Evolutionary conservation across 495 filamentous ascomycete genomes (phyloP), one percentile per base, ranked within the genome.

Genomic region (Neurospora sublineolata): DNA sequence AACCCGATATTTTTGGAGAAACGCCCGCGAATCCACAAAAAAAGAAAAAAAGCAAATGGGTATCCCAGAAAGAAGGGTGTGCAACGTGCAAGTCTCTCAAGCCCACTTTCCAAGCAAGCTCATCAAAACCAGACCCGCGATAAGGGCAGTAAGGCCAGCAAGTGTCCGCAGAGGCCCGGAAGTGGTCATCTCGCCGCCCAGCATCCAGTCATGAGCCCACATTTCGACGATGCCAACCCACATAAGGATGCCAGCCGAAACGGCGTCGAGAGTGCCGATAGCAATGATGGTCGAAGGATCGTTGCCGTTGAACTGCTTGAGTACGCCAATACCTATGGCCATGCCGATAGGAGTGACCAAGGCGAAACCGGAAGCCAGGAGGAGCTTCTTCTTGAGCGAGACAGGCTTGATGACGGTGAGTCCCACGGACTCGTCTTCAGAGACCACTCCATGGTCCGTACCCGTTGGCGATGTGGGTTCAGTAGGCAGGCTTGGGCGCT

Each of bases 161-260:
- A 68, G 42, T 0, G 78, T 81, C 11, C 72, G 41, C 3, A 76
- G 11, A 11, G 76, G 73, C 11, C 77, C 46, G 3, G 76, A 70
- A 5, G 68, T 68, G 39, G 74, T 73, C 76, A 80, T 75, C 69
- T 77, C 78, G 36, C 77, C 77, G 18, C 76, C 76, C 18, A 77
- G 37, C 77, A 87, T 79, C 87, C 87, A 89, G 73, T 89, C 87
- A 39, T 76, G 77, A 5, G 83, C 84, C 83, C 83, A 84, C 86
- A 89, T 89, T 79, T 88, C 87, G 3, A 88, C 86, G 1, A 87
- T 73, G 1, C 86, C 85, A 18, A 89, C 86, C 86, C 87, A 89
- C 14, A 87, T 77, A 30, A 89, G 77, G 68, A 89, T 88, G 1
- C 87, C 87, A 1, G 87, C 87, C 33, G 83, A 85, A 12, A 89